Base-by-base conservation (phyloP, 345 rosid genomes). In the Clausena lansium region DNA sequence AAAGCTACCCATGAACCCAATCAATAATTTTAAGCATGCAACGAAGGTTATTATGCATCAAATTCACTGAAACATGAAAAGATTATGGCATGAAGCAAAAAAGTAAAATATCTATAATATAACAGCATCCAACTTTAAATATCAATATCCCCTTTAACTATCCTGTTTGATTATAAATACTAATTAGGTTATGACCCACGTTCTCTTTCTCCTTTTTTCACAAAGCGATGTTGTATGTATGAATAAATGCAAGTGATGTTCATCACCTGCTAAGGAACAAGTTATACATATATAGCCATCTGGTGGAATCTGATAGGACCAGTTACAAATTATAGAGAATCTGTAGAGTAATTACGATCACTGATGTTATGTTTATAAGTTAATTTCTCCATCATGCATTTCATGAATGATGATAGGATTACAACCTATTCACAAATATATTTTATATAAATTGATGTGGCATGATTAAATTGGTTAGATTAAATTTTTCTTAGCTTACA, bases 31-130 rank as follows among this genome's bases (percentile, higher is more conserved):
- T 71, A 63, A 68, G 81, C 22, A 77, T 78, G 76, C 83, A 78
- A 66, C 76, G 81, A 77, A 84, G 83, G 68, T 47, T 70, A 47
- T 47, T 9, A 70, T 52, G 74, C 82, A 80, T 82, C 87, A 84
- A 81, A 79, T 80, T 77, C 86, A 83, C 76, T 80, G 78, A 81
- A 80, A 85, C 79, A 75, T 73, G 62, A 74, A 86, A 77, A 76
- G 67, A 20, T 33, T 33, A 54, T 62, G 52, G 66, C 74, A 79
- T 77, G 66, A 38, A 45, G 32, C 73, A 60, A 72, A 62, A 83
- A 83, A 85, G 76, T 79, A 75, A 79, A 75, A 78, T n/a, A 33
- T 55, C 73, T 35, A 60, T 61, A 60, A 24, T 32, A 55, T 71
- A 47, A 76, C 19, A 59, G 24, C 67, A 77, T 75, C 70, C 72